Conservation (phyloP, 1,139 yeast species). For the Saccharomyces hybrid region DNA sequence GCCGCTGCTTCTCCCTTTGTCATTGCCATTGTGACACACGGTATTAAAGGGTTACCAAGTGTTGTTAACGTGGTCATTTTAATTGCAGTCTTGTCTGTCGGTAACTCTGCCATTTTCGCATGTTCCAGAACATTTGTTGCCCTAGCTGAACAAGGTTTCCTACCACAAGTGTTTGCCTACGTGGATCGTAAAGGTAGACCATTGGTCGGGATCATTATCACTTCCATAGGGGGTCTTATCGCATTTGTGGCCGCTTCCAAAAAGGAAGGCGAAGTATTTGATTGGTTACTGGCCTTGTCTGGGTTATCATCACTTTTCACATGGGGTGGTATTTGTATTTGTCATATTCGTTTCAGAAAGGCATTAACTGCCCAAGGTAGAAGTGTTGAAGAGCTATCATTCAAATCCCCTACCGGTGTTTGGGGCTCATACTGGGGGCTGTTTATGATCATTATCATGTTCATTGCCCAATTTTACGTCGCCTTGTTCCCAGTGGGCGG, state of each 20-base stretch:
- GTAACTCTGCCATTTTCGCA: slow-evolving; percentile 58
- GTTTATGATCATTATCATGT: slow-evolving; percentile 41
- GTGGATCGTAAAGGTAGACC: slow-evolving; percentile 67
- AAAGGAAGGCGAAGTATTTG: slow-evolving; percentile 50
- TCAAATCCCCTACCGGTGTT: slow-evolving; percentile 49
- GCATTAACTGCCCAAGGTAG: slow-evolving; percentile 56
- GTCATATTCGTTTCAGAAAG: slow-evolving; percentile 58
- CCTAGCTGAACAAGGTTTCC: slow-evolving; percentile 55
- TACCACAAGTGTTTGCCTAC: slow-evolving; percentile 57
- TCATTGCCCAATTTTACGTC: slow-evolving; percentile 46
- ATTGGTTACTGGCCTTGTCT: slow-evolving; percentile 61
- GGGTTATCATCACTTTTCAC: slow-evolving; percentile 61
- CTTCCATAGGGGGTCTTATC: slow-evolving; percentile 47
- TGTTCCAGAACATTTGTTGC: slow-evolving; percentile 61
- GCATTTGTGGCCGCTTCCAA: slow-evolving; percentile 53
- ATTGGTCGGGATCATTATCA: slow-evolving; percentile 45
- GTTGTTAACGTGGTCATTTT: slow-evolving; percentile 46
- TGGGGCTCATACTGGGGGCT: slow-evolving; percentile 48
- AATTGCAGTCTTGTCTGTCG: slow-evolving; percentile 64
- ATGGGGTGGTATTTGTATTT: slow-evolving; percentile 58
- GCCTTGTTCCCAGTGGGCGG: slow-evolving; percentile 61
- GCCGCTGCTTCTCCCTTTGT: slow-evolving; percentile 57
- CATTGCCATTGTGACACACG: slow-evolving; percentile 48
- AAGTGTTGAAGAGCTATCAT: slow-evolving; percentile 46
- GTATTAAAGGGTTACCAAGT: slow-evolving; percentile 48